Conservation (phyloP, 2,329 filamentous ascomycete species). For the Sporothrix brunneoviolacea region DNA sequence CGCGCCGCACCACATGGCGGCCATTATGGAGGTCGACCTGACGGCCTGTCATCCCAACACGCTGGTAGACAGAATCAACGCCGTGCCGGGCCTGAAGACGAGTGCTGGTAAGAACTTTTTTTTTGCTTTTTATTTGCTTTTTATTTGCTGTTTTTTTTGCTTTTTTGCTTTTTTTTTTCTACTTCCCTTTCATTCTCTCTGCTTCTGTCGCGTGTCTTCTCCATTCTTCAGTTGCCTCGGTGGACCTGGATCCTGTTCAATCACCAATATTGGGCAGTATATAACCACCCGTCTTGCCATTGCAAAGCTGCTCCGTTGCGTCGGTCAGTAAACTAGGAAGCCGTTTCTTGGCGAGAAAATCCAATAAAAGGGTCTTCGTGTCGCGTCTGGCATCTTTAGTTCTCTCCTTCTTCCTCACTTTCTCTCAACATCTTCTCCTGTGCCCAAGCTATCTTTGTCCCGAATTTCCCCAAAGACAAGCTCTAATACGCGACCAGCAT, state of each 20-base stretch:
- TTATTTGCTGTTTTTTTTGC: not conserved
- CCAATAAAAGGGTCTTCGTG: slow-evolving; percentile 6
- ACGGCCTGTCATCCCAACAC: slow-evolving; percentile 40
- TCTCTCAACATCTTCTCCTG: not conserved
- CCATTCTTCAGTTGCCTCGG: slow-evolving; percentile 4
- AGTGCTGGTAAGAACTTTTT: slow-evolving; percentile 47
- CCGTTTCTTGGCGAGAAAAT: not conserved
- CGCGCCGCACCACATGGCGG: slow-evolving; percentile 29
- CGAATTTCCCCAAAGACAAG: not conserved
- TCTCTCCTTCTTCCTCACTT: not conserved
- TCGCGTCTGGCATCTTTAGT: not conserved
- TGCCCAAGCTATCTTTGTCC: no score
- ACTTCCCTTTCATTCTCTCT: slow-evolving; percentile 3
- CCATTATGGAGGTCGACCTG: slow-evolving; percentile 44
- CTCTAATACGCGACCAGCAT: slow-evolving; percentile 46
- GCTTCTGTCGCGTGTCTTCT: slow-evolving; percentile 14
- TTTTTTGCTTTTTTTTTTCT: slow-evolving; percentile 1
- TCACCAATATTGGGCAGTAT: not conserved
- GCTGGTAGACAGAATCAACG: slow-evolving; percentile 48
- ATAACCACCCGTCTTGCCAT: not conserved
- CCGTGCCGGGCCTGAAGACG: slow-evolving; percentile 51
- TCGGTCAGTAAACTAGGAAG: slow-evolving; percentile 4
- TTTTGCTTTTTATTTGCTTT: slow-evolving; percentile 14
- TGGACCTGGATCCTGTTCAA: slow-evolving; percentile 5
- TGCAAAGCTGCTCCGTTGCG: not conserved